Base-by-base conservation (phyloP, 2,329 filamentous ascomycete genomes). In the Metarhizium anisopliae region DNA sequence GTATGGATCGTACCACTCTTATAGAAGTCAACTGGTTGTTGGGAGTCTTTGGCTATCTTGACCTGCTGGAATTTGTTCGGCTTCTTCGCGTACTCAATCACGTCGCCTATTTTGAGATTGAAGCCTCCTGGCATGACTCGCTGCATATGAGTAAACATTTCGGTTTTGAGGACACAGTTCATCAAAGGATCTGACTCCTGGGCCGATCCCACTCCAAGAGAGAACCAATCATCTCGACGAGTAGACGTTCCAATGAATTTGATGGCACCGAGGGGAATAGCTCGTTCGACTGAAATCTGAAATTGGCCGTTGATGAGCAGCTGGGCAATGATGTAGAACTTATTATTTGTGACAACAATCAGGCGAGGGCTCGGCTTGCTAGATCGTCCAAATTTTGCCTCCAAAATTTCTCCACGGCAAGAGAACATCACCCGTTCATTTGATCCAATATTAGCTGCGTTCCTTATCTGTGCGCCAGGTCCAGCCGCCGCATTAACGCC, bases 61-160 rank as follows among this genome's bases (percentile, higher is more conserved):
- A 99, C 88, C 6, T 84, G 74, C 54, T 93, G 88, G 70, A 90
- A 81, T 75, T 99, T 99, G 55, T 90, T 90, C 1, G 94, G 94
- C 73, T 99, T 99, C 80, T 97, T 99, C 67, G 93, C 92, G 72
- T 96, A 99, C 68, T 96, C 90, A 63, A 99, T 92, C 57, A 79
- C 80, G 32, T 94, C 86, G n/a, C 77, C 83, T 59, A 97, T 87
- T 72, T 89, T 90, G 51, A 99, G 74, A 67, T 85, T 90, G 67
- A 95, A 82, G 10, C 89, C 85, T 8, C 88, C 90, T 3, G 88
- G 85, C 72, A 95, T 88, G 53, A 85, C 84, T 52, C 83, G 85
- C 67, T 86, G 84, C 74, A 99, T 85, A 60, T 96, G 92, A 0
- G 93, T 95, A 67, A 97, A 95, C 72, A 99, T 86, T 67, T 99